These are phyloP conservation scores for Komagataella ulmi DNA, from an alignment of 805 yeast species.

Conservation along the genomic window DNA sequence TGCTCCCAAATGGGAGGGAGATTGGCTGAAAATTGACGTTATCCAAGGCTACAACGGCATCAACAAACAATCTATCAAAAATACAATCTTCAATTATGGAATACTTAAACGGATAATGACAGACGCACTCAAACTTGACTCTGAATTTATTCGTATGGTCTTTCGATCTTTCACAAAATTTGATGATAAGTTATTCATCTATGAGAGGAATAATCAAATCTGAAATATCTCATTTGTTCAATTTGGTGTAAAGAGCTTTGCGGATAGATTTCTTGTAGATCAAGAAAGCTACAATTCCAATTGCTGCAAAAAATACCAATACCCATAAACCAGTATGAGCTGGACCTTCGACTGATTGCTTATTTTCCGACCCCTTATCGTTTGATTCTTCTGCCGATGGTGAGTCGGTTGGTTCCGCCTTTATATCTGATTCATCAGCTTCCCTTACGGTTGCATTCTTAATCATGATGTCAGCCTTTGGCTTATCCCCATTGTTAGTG, in stretches of 20 bases:
- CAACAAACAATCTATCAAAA: constrained; percentile 8
- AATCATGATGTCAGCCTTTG: constrained; percentile 29
- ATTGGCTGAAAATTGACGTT: constrained; percentile 30
- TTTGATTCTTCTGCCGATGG: not conserved
- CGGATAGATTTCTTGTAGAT: not conserved
- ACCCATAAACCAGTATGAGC: constrained; percentile 7
- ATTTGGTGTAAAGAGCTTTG: not conserved
- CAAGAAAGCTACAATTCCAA: not conserved
- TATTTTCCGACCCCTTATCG: not conserved
- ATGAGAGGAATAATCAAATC: not conserved
- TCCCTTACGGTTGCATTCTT: constrained; percentile 1
- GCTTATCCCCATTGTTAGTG: constrained; percentile 26
- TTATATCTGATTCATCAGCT: constrained; percentile 3
- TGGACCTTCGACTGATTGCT: constrained; percentile 6
- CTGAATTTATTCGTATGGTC: constrained; percentile 3
- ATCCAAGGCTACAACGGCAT: constrained; percentile 28
- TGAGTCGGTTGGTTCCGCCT: not conserved
- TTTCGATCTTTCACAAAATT: constrained; percentile 83
- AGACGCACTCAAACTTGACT: constrained; percentile 16
- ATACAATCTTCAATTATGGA: not conserved
- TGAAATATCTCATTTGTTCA: not conserved
- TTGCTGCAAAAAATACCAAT: not conserved
- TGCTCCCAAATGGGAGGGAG: constrained; percentile 13
- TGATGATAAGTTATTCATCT: constrained; percentile 42
- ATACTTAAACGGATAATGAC: not conserved